A percentile compares a stretch with the other conserved stretches of the same genome.
These are phyloP conservation scores for Bryoglossum gracile DNA, from an alignment of 495 filamentous ascomycete species.

Conservation along the genomic window DNA sequence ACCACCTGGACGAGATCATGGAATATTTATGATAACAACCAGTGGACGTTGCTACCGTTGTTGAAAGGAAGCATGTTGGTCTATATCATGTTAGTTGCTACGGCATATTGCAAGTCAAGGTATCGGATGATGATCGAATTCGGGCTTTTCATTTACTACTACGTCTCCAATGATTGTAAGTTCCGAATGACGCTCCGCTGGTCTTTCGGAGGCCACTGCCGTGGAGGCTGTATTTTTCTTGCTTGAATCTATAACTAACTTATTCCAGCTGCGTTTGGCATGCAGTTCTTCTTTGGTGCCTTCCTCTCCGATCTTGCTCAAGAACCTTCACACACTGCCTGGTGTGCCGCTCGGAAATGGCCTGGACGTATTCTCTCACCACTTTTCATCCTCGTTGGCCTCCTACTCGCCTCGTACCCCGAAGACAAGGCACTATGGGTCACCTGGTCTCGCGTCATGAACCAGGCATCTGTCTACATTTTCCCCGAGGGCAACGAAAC, in stretches of 20 bases:
- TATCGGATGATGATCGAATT: conserved; percentile 48
- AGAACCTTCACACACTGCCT: conserved; percentile 42
- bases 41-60: conserved; percentile 60
- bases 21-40: conserved; percentile 56
- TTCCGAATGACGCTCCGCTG: too few relatives aligned
- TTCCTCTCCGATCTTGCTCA: conserved; percentile 56
- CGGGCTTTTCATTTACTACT: conserved; percentile 46
- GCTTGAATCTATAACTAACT: too few relatives aligned
- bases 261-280: conserved; percentile 42
- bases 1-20: conserved; percentile 51
- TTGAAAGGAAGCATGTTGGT: conserved; percentile 55
- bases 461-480: conserved; percentile 39
- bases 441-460: conserved; percentile 49
- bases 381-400: conserved; percentile 40
- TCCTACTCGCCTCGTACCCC: conserved; percentile 53
- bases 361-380: conserved; percentile 38
- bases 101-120: conserved; percentile 47
- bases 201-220: too few relatives aligned
- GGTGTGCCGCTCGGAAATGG: conserved; percentile 40
- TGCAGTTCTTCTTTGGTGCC: conserved; percentile 59
- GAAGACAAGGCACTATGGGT: conserved; percentile 50
- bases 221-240: too few relatives aligned
- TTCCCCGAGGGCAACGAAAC: conserved; percentile 49
- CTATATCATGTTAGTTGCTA: conserved; percentile 48
- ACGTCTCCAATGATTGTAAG: conserved; percentile 41